Percentiles rank a stretch among this genome's conserved stretches.
These are phyloP conservation scores for Penicillium cinerascens DNA, from an alignment of 495 filamentous ascomycete genomes.

Conservation along the genomic window DNA sequence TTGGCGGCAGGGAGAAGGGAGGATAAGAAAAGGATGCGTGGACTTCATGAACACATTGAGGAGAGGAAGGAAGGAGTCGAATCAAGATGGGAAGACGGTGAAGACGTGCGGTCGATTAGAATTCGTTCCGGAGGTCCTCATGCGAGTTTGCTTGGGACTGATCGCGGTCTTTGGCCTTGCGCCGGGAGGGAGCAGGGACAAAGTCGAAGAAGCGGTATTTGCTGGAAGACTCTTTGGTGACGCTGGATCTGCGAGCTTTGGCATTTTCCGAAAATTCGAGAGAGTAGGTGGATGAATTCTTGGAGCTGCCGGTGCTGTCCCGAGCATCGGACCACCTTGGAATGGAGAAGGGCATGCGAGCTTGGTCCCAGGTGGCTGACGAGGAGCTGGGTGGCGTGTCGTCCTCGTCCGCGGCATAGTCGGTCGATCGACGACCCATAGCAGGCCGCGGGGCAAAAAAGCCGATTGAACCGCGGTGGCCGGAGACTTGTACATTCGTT, in stretches of 20 bases:
- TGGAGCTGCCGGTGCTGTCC: conserved; percentile 46
- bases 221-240: conserved; percentile 44
- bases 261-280: conserved; percentile 41
- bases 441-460: conserved; percentile 40
- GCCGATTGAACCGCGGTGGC: conserved; percentile 44
- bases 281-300: conserved; percentile 47
- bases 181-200: conserved; percentile 40
- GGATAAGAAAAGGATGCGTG: conserved; percentile 29
- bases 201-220: conserved; percentile 50
- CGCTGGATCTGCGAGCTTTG: conserved; percentile 41
- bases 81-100: conserved; percentile 3
- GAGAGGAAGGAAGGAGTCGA: conserved; percentile 6
- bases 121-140: conserved; percentile 39
- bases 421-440: conserved; percentile 42
- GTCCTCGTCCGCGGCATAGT: conserved; percentile 39
- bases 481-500: conserved; percentile 23
- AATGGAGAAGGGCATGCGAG: conserved; percentile 38
- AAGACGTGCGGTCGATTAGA: conserved; percentile 17
- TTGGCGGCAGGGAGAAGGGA: conserved; percentile 12
- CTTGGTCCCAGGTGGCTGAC: conserved; percentile 50
- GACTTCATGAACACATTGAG: conserved; percentile 38
- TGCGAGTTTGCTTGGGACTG: conserved; percentile 37
- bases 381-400: conserved; percentile 52
- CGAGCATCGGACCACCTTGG: conserved; percentile 45
- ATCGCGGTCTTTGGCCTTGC: conserved; percentile 45